Evolutionary conservation across 345 rosid species (phyloP).

Genomic region (Litchi chinensis): DNA sequence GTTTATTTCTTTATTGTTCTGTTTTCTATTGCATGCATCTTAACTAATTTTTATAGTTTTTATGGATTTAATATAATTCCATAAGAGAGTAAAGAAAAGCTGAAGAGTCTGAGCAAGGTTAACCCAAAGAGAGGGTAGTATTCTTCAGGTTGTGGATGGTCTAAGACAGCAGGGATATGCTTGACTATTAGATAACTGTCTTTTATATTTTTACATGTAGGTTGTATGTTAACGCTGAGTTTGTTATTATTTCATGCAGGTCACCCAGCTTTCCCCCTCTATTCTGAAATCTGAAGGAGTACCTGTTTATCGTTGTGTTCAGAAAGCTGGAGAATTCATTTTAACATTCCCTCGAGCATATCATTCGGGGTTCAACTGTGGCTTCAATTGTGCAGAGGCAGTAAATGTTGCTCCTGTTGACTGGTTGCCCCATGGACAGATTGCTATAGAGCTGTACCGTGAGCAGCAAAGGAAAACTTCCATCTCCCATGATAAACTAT

Average conservation of each 20-base stretch:
- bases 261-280: constrained; percentile 96
- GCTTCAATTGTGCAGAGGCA: constrained; percentile 99
- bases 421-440: constrained; percentile 98
- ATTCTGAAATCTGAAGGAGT: constrained; percentile 89
- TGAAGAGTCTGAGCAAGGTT: neutral
- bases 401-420: constrained; percentile 99
- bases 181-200: constrained; percentile 4
- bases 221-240: neutral
- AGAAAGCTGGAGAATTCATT: constrained; percentile 93
- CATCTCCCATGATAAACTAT: constrained; percentile 89
- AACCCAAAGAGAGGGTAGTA: neutral
- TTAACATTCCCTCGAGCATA: constrained; percentile 98
- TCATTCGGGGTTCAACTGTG: constrained; percentile 95
- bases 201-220: neutral
- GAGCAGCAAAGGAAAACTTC: constrained; percentile 95
- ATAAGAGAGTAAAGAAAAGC: neutral
- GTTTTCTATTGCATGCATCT: neutral
- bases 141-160: neutral
- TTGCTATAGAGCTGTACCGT: constrained; percentile 83
- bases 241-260: constrained; percentile 50
- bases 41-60: neutral
- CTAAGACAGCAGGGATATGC: constrained; percentile 9
- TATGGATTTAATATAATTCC: constrained; percentile 6
- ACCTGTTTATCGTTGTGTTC: constrained; percentile 90
- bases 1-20: too few species aligned